Evolutionary conservation across 2,329 filamentous ascomycete species (phyloP).

Genomic region (Epichloe coenophiala): DNA sequence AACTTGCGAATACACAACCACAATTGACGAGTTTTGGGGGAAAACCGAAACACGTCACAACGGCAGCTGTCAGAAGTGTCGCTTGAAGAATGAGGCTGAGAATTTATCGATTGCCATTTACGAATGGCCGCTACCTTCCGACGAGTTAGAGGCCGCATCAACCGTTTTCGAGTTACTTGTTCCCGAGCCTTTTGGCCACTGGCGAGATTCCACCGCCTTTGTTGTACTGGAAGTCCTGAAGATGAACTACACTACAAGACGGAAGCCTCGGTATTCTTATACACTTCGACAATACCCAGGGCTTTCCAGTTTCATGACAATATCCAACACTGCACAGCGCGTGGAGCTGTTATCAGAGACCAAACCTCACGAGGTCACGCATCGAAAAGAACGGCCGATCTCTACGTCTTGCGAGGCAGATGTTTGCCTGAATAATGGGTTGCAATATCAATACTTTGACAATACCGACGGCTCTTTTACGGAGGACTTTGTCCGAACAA

Average conservation of each 20-base stretch:
- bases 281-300: conserved; percentile 4
- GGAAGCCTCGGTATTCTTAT: background rate
- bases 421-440: conserved; percentile 13
- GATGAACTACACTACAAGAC: conserved; percentile 1
- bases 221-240: conserved; percentile 27
- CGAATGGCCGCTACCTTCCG: conserved; percentile 41
- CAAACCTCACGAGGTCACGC: conserved; percentile 9
- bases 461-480: background rate
- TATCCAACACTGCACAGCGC: background rate
- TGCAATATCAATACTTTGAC: conserved; percentile 11
- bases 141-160: conserved; percentile 23
- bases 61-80: conserved; percentile 24
- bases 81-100: conserved; percentile 15
- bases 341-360: conserved; percentile 10
- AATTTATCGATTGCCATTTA: conserved; percentile 30
- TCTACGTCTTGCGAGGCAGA: conserved; percentile 2
- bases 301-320: conserved; percentile 1
- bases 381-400: conserved; percentile 4
- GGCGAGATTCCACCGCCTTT: conserved; percentile 34
- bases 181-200: conserved; percentile 27
- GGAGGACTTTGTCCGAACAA: background rate
- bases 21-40: background rate
- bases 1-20: conserved; percentile 3
- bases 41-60: conserved; percentile 2
- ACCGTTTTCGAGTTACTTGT: conserved; percentile 39